phyloP scores from a whole-genome alignment of 805 yeast genomes.

The Nakazawaea ernobii region DNA sequence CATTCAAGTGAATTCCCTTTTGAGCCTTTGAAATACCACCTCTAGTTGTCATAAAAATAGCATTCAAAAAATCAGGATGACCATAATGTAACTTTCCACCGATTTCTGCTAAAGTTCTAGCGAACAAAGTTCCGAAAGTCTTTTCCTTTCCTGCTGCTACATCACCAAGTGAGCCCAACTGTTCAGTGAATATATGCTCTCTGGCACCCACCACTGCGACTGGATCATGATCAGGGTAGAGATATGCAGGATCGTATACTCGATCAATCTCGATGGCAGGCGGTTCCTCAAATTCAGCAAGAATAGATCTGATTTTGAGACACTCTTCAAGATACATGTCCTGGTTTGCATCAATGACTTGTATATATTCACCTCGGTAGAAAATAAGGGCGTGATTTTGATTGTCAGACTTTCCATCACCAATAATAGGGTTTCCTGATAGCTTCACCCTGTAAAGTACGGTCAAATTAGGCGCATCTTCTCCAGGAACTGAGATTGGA shows the following conservation, averaged over 20 bases:
- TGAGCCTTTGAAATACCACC: slow-evolving; percentile 97
- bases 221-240: slow-evolving; percentile 37
- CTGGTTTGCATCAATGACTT: slow-evolving; percentile 93
- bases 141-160: slow-evolving; percentile 98
- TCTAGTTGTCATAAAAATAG: slow-evolving; percentile 86
- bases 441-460: slow-evolving; percentile 50
- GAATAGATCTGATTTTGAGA: slow-evolving; percentile 77
- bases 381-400: slow-evolving; percentile 85
- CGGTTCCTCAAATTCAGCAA: slow-evolving; percentile 88
- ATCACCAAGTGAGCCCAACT: slow-evolving; percentile 88
- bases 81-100: slow-evolving; percentile 96
- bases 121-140: slow-evolving; percentile 93
- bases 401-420: slow-evolving; percentile 95
- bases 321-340: slow-evolving; percentile 95
- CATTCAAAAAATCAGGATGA: slow-evolving; percentile 93
- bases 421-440: slow-evolving; percentile 91
- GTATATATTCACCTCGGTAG: slow-evolving; percentile 91
- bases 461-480: slow-evolving; percentile 49
- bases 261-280: slow-evolving; percentile 40
- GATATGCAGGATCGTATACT: slow-evolving; percentile 52
- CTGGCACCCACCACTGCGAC: slow-evolving; percentile 95
- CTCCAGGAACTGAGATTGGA: slow-evolving; percentile 26
- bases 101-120: slow-evolving; percentile 86
- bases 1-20: slow-evolving; percentile 86
- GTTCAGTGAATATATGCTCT: slow-evolving; percentile 90